Evolutionary conservation across 108 stramenopile species (phyloP), one percentile per base, ranked within the genome.

Genomic region (Aurantiochytrium sp.): DNA sequence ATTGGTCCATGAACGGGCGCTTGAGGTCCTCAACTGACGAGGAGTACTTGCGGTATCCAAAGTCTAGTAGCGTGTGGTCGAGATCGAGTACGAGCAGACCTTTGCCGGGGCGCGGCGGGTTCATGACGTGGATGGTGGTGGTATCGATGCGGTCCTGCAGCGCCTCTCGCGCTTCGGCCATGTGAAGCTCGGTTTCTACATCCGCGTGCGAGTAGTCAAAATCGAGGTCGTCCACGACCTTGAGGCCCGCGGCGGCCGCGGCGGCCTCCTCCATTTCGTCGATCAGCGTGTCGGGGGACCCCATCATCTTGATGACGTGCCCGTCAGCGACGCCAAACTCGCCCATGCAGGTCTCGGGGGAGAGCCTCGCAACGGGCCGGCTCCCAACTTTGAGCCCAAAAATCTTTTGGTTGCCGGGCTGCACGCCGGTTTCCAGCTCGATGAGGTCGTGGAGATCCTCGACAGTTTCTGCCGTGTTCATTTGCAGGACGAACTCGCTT

Each of bases 51-150:
- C 86, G 88, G 2, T 92, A 85, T 55, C 91, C 93, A 88, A 98
- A 98, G 85, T 97, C 97, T 10, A 98, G 90, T 22, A 98, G 90
- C 22, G 97, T 97, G 89, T 98, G 98, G 90, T 98, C 98, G 39
- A 98, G 87, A 90, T 98, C 98, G 37, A 97, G 91, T 2, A 98
- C 96, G 55, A 98, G 89, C 37, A 98, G 92, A 31, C 95, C 93
- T 88, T 97, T 97, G 31, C 94, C 94, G 34, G 69, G 85, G 41
- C 97, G 87, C 19, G 96, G 96, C 19, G 93, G 91, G 86, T 95
- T 93, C 89, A 98, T 97, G 69, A 97, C 93, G 89, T 96, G 94
- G 31, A 96, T 89, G 27, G 87, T 90, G 4, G 97, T 98, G 24
- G 87, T 87, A 10, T 95, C 95, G 19, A 96, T 96, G 85, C 96